These are phyloP conservation scores for Cyamopsis tetragonoloba DNA, from an alignment of 306 rosid species.

Conservation along the genomic window DNA sequence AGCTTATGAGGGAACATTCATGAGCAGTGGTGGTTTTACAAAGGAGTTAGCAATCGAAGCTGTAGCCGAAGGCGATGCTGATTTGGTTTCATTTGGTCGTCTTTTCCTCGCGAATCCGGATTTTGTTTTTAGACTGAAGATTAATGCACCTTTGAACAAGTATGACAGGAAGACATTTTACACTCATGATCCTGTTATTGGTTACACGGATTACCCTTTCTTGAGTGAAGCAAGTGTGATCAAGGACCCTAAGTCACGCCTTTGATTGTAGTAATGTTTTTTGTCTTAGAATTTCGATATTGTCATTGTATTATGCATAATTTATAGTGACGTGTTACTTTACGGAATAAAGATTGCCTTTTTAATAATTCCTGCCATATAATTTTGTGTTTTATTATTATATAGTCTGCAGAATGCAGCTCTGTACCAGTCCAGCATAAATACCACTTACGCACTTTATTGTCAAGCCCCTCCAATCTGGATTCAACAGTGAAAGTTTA, in stretches of 20 bases:
- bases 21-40: conserved; percentile 82
- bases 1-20: conserved; percentile 67
- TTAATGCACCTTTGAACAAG: conserved; percentile 58
- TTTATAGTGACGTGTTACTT: too few relatives aligned
- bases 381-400: too few relatives aligned
- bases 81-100: conserved; percentile 78
- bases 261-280: conserved; percentile 36
- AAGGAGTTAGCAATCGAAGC: conserved; percentile 72
- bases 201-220: conserved; percentile 82
- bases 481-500: too few relatives aligned
- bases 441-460: too few relatives aligned
- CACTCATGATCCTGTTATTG: conserved; percentile 78
- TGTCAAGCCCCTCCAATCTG: too few relatives aligned
- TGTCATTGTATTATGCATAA: too few relatives aligned
- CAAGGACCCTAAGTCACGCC: conserved; percentile 40
- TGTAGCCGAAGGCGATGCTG: conserved; percentile 61
- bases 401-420: too few relatives aligned
- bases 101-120: conserved; percentile 78
- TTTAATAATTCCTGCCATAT: too few relatives aligned
- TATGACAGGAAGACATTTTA: conserved; percentile 74
- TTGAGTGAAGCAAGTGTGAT: conserved; percentile 22
- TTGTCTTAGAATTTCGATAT: not conserved
- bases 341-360: too few relatives aligned
- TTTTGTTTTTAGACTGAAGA: conserved; percentile 55
- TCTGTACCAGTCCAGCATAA: too few relatives aligned